Base-by-base conservation (phyloP, 1,284 basidiomycete species). In the Cutaneotrichosporon mucoides region DNA sequence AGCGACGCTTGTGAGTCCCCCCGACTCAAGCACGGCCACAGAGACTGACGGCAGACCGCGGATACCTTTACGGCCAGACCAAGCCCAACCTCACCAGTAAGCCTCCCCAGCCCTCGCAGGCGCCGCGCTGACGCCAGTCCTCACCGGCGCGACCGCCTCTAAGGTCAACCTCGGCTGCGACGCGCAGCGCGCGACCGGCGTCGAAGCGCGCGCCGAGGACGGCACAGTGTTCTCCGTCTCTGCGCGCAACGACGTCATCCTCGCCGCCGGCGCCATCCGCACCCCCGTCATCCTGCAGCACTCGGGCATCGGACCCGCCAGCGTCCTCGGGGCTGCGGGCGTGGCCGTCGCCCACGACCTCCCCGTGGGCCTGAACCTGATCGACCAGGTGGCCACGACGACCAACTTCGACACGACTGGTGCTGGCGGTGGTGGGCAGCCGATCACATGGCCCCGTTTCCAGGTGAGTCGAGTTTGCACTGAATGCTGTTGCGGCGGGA, bases 201-300 rank as follows among this genome's bases (percentile, higher is more conserved):
- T 73, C 45, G 64, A 73, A 57, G 71, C 70, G 62, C 48, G 56
- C 0, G 70, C 70, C 50, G 60, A 66, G 55, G 55, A 62, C 12
- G 63, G 59, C 2, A 53, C 56, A 2, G 64, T 67, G 1, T 76
- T 72, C 63, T 70, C 65, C 5, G 69, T 73, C 52, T 62, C 64
- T 3, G 79, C 79, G 6, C 57, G 60, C 6, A 68, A 59, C 36
- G 80, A 81, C 55, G 79, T 81, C 15, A 72, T 81, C 62, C 61
- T 81, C 10, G 73, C 80, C 1, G 69, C 79, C 0, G 80, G 80
- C 0, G 65, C 79, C 1, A 75, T 81, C 67, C 74, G 75, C 65
- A 76, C 76, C 1, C 80, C 80, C 0, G 64, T 74, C 13, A 67
- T 81, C 16, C 73, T 81, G 2, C 79, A 81, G 66, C 74, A 75